Base-by-base conservation (phyloP, 2,329 filamentous ascomycete genomes). In the Botryotinia calthae region DNA sequence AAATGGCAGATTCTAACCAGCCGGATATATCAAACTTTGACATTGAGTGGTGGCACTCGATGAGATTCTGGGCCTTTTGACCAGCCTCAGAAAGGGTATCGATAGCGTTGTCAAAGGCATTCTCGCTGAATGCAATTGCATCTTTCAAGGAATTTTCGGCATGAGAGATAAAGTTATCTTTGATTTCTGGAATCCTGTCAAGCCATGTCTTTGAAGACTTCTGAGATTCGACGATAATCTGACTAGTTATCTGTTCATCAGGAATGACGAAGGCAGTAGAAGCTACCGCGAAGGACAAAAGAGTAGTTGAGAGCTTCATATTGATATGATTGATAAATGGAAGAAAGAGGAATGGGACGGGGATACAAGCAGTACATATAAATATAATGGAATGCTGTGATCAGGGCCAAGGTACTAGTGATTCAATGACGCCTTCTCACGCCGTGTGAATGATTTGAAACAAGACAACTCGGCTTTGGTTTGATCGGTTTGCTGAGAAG, bases 201-300 rank as follows among this genome's bases (percentile, higher is more conserved):
- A 80, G 74, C 74, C 81, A 78, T 37, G 78, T 75, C 65, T 78
- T 76, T n/a, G 77, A 73, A 31, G 75, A 64, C 48, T 76, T 75
- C 31, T 83, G 77, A 73, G 80, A 78, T 74, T 84, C 81, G 67
- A 84, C 78, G 59, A 81, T 76, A 63, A 86, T 74, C 56, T 84
- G 79, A 61, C 82, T 81, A 74, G 86, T 82, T 31, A 86, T 81
- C 71, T 85, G 78, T 75, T 86, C 82, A 65, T 87, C 83, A 25
- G 86, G 86, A 66, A 89, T 81, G 73, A 88, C 85, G 70, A 88
- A 84, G 40, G 86, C 86, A 70, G 85, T 81, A 75, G 83, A 81
- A 67, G 86, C 75, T 44, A 85, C 85, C 76, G 84, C 84, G 67
- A 88, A 81, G 72, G 86, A 84, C 74, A 88, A 78, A 62, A 87